Conservation (phyloP, 345 rosid species). For the Boechera retrofracta region DNA sequence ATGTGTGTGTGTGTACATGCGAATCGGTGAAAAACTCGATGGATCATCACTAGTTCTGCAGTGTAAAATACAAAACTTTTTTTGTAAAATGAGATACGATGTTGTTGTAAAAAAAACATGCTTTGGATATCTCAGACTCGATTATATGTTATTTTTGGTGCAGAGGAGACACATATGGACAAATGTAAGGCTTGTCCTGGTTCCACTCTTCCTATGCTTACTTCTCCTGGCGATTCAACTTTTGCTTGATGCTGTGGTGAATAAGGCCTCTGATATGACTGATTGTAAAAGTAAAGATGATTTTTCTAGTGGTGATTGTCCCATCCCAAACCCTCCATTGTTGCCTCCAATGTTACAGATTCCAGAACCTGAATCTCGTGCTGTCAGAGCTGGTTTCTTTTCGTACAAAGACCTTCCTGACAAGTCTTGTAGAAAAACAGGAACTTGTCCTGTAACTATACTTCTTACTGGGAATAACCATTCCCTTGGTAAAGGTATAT, state of each 20-base stretch:
- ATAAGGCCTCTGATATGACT: constrained; percentile 17
- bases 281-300: constrained; percentile 48
- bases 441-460: constrained; percentile 70
- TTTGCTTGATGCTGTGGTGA: constrained; percentile 42
- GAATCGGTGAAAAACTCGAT: background rate
- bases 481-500: constrained; percentile 68
- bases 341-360: constrained; percentile 80
- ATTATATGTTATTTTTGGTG: constrained; percentile 5
- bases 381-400: constrained; percentile 54
- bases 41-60: background rate
- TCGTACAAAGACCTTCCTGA: constrained; percentile 63
- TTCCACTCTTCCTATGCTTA: constrained; percentile 77
- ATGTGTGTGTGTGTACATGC: background rate
- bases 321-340: constrained; percentile 58
- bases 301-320: constrained; percentile 39
- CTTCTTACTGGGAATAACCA: constrained; percentile 72
- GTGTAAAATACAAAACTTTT: background rate
- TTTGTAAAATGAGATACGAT: background rate
- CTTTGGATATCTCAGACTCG: background rate
- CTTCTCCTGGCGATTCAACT: constrained; percentile 58
- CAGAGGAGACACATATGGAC: constrained; percentile 78
- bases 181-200: constrained; percentile 70
- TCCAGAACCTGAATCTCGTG: constrained; percentile 71
- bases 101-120: background rate
- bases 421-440: constrained; percentile 65